Percentiles rank a stretch among this genome's conserved stretches.
phyloP scores from a whole-genome alignment of 495 filamentous ascomycete genomes.

The Extremus antarcticus region DNA sequence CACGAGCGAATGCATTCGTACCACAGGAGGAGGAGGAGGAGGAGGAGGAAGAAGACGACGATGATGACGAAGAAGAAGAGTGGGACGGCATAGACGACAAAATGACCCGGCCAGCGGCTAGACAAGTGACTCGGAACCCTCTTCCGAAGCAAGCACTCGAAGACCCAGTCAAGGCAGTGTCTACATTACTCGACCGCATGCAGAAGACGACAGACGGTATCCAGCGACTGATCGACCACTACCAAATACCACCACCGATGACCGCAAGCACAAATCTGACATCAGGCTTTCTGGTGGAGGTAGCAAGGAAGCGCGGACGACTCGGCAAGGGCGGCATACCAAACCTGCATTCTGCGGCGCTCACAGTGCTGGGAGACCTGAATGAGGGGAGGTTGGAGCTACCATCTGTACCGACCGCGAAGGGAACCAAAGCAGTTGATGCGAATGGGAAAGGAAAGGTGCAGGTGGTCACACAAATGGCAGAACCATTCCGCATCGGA shows the following conservation, averaged over 20 bases:
- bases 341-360: conserved; percentile 76
- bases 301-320: conserved; percentile 81
- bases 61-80: conserved; percentile 36
- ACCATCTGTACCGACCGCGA: conserved; percentile 32
- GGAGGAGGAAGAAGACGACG: conserved; percentile 35
- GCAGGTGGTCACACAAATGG: conserved; percentile 83
- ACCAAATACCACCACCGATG: conserved; percentile 70
- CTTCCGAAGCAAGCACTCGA: conserved; percentile 80
- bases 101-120: conserved; percentile 16
- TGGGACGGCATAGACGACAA: conserved; percentile 28
- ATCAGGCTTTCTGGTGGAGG: conserved; percentile 88
- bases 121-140: conserved; percentile 44
- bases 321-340: conserved; percentile 84
- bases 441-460: conserved; percentile 21
- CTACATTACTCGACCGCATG: conserved; percentile 66
- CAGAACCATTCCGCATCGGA: conserved; percentile 89
- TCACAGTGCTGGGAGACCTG: conserved; percentile 91
- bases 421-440: conserved; percentile 25
- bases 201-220: conserved; percentile 60
- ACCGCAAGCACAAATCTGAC: conserved; percentile 57
- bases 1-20: conserved; percentile 69
- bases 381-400: conserved; percentile 82
- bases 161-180: conserved; percentile 78
- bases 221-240: conserved; percentile 65
- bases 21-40: conserved; percentile 35